Conservation (phyloP, 305 asterid species). For the Solanum aculeatissimum region DNA sequence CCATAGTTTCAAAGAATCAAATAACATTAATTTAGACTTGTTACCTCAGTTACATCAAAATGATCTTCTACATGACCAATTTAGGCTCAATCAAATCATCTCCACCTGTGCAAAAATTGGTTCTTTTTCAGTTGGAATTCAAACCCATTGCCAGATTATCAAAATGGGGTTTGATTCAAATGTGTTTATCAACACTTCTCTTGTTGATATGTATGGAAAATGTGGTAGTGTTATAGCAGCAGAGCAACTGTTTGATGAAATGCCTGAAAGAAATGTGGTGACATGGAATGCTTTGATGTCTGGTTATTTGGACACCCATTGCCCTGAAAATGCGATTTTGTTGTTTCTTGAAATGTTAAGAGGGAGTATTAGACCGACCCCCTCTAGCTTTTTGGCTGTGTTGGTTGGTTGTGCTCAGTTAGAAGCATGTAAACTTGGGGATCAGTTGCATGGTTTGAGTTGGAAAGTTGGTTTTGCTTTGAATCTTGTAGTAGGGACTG, state of each 20-base stretch:
- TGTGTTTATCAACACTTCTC: conserved; percentile 35
- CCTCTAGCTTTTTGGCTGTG: conserved; percentile 31
- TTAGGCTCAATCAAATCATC: conserved; percentile 26
- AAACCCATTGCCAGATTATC: conserved; percentile 31
- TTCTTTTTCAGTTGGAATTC: conserved; percentile 19
- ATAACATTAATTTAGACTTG: neutral
- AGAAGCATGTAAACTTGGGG: conserved; percentile 30
- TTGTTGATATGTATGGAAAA: conserved; percentile 42
- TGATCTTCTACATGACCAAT: conserved; percentile 17
- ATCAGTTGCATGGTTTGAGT: conserved; percentile 43
- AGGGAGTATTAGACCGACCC: conserved; percentile 17
- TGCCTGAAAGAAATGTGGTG: conserved; percentile 34
- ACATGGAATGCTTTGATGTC: conserved; percentile 54
- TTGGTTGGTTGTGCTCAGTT: conserved; percentile 39
- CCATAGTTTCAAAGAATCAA: neutral
- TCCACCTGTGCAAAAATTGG: conserved; percentile 31
- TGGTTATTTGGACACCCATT: conserved; percentile 30
- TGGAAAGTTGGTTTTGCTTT: conserved; percentile 32
- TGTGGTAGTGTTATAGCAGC: conserved; percentile 18
- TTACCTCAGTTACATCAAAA: conserved; percentile 14
- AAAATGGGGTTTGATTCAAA: conserved; percentile 39
- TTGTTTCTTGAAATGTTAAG: conserved; percentile 36
- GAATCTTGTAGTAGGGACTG: conserved; percentile 42
- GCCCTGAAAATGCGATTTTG: conserved; percentile 13
- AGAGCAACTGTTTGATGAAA: conserved; percentile 44